Base-by-base conservation (phyloP, 192 early-diverging fungal genomes). In the Phycomyces nitens region DNA sequence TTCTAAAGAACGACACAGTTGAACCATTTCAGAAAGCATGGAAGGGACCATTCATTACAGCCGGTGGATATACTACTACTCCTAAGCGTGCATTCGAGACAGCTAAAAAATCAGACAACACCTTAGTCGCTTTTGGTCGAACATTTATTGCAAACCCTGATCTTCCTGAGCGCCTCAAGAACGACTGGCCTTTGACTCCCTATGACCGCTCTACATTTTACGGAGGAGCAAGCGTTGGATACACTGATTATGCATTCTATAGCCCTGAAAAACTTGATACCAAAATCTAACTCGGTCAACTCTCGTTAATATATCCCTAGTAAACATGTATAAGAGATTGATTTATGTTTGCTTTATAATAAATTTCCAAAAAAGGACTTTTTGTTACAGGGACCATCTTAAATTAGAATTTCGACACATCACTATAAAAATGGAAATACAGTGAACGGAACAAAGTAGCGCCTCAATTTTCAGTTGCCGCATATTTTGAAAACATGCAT, bases 101-200 rank as follows among this genome's bases (percentile, higher is more conserved):
- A 22, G 34, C 53, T 26, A 73, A 75, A 16, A 43, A 58, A 23
- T 21, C 54, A 24, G 73, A 29, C n/a, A 59, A 74, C 24, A 44
- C 58, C 29, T 29, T 75, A 16, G 56, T 75, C 16, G 60, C 41
- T 26, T 69, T 66, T 58, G 74, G 74, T 14, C 53, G 74, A n/a
- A 23, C 52, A 22, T 76, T 68, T 49, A 70, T 76, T 54, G 70
- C 74, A 40, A 76, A 76, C 26, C 74, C 72, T 41, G 74, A 76
- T 56, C 34, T 74, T 3, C 69, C 58, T 11, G n/a, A 58, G 0
- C 71, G 74, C 18, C 41, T 76, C 26, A 23, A 54, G 15, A 56
- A 76, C 16, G 22, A 53, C 39, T 62, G 38, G 47, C 41, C 56
- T 18, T 29, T 74, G 47, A 74, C 73, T 50, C 26, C 23, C 8